Evolutionary conservation across 768 basidiomycete species (phyloP).

Genomic region (Phylloporus sp.): DNA sequence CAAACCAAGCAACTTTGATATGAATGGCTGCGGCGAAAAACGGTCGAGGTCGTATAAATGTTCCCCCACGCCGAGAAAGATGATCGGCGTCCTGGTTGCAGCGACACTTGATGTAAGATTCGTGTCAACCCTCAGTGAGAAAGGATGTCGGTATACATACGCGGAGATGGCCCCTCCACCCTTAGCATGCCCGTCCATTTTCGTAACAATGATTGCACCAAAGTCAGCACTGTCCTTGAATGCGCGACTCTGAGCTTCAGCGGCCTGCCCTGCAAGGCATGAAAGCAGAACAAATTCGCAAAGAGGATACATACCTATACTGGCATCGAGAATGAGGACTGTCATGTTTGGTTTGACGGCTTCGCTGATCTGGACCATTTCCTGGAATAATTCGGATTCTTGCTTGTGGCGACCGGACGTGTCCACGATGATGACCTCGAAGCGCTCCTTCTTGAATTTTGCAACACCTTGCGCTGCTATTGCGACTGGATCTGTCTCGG

Average conservation of each 20-base stretch:
- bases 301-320: constrained; percentile 60
- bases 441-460: constrained; percentile 97
- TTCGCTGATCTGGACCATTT: constrained; percentile 95
- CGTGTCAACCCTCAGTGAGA: constrained; percentile 3
- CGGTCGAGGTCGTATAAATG: constrained; percentile 96
- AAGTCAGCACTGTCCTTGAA: constrained; percentile 99
- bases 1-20: constrained; percentile 91
- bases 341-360: constrained; percentile 98
- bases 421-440: constrained; percentile 98
- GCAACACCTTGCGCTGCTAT: constrained; percentile 92
- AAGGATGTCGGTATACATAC: constrained; percentile 44
- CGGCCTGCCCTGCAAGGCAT: constrained; percentile 74
- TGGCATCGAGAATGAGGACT: constrained; percentile 90
- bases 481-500: constrained; percentile 94
- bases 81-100: constrained; percentile 97
- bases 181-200: constrained; percentile 99
- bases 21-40: constrained; percentile 94
- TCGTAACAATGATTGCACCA: constrained; percentile 98
- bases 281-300: background rate
- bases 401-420: constrained; percentile 97
- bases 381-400: constrained; percentile 92
- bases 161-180: constrained; percentile 99
- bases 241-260: constrained; percentile 91
- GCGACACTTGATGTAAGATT: constrained; percentile 65
- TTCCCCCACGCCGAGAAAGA: constrained; percentile 97